Percentiles rank a stretch among this genome's conserved stretches.
Conservation (phyloP, 2,329 filamentous ascomycete genomes). For the Paecilomyces variotii region DNA sequence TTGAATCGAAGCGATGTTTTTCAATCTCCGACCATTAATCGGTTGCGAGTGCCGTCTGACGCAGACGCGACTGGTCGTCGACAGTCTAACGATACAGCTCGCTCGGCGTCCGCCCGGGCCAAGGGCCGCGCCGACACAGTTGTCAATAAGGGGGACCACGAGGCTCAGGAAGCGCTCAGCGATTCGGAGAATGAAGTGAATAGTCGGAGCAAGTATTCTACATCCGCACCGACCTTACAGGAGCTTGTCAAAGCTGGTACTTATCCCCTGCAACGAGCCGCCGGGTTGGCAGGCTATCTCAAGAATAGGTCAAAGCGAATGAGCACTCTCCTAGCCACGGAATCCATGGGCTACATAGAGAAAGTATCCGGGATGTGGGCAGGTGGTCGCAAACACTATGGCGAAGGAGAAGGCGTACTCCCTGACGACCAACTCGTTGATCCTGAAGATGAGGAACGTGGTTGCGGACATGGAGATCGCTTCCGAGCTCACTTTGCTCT, state of each 20-base stretch:
- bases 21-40: slow-evolving; percentile 61
- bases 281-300: slow-evolving; percentile 73
- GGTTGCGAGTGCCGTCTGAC: slow-evolving; percentile 21
- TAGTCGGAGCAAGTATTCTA: slow-evolving; percentile 12
- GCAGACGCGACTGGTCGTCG: slow-evolving; percentile 18
- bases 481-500: slow-evolving; percentile 88
- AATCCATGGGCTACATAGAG: slow-evolving; percentile 93
- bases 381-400: slow-evolving; percentile 82
- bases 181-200: slow-evolving; percentile 17
- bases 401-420: slow-evolving; percentile 58
- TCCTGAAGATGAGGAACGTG: slow-evolving; percentile 48
- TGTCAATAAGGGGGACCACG: slow-evolving; percentile 7
- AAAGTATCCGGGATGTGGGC: slow-evolving; percentile 98
- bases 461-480: slow-evolving; percentile 51
- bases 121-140: slow-evolving; percentile 11
- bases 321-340: slow-evolving; percentile 72
- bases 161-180: slow-evolving; percentile 10
- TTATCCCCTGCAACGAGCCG: slow-evolving; percentile 76
- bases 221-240: slow-evolving; percentile 47
- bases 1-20: slow-evolving; percentile 82
- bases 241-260: slow-evolving; percentile 55
- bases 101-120: slow-evolving; percentile 16
- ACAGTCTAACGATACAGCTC: slow-evolving; percentile 28
- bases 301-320: slow-evolving; percentile 71
- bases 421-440: slow-evolving; percentile 57